Base-by-base conservation (phyloP, 2,329 filamentous ascomycete genomes). In the Colletotrichum scovillei region DNA sequence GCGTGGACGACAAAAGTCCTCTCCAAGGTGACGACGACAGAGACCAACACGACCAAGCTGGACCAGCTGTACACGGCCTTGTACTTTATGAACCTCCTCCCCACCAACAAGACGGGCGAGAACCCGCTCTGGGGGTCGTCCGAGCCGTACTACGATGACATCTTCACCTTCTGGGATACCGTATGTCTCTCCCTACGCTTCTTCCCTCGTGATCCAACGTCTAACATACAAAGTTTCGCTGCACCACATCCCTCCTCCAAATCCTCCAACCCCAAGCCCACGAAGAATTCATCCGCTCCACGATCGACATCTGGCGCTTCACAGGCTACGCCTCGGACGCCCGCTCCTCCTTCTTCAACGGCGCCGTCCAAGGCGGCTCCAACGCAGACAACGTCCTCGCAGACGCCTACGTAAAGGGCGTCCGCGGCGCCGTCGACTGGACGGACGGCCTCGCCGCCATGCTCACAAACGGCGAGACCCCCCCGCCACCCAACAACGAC, bases 341-440 rank as follows among this genome's bases (percentile, higher is more conserved):
- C 0, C 88, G 92, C 12, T 93, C 91, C 0, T 92, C 89, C 1
- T 91, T 93, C 80, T 92, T 85, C 82, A 94, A 93, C 74, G 92
- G 92, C 11, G 88, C 89, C 19, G 89, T 90, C 0, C 92, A 94
- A 78, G 92, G 91, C 12, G 92, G 92, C 8, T 92, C 89, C 14
- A 94, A 94, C 77, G 88, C 89, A 4, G 92, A 94, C 79, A 94
- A 92, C 69, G 88, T 94, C 4, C 87, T 94, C 19, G 92, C 92
- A 2, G 92, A 94, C 77, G 92, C 92, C 0, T 94, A 90, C 74
- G 87, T 93, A 35, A 94, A 94, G 79, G 91, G 91, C 0, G 87
- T 94, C 3, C 84, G 87, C 14, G 91, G 90, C 5, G 83, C 83
- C 4, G 83, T 94, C 56, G 84, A 94, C 80, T 94, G 92, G 92